phyloP scores from a whole-genome alignment of 306 rosid species.

The Lupinus albus region DNA sequence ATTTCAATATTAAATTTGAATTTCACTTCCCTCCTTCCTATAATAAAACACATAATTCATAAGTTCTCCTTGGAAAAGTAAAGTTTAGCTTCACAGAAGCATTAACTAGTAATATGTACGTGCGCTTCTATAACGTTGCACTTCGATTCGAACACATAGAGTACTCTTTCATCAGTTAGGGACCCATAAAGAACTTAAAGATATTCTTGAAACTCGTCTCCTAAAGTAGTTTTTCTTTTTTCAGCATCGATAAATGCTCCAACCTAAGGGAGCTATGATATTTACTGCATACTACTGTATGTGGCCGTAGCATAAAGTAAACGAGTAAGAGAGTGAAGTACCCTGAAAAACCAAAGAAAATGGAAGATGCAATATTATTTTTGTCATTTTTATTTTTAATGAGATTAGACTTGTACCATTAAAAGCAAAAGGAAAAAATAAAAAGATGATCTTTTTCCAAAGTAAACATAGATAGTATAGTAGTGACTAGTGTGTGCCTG shows the following conservation, averaged over 20 bases:
- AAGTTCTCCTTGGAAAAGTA: too few species aligned
- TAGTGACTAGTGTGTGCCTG: background rate
- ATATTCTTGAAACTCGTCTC: conserved; percentile 42
- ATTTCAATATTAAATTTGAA: conserved; percentile 38
- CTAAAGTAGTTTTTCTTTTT: conserved; percentile 58
- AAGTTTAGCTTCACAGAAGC: background rate
- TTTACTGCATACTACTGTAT: background rate
- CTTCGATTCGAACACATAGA: conserved; percentile 36
- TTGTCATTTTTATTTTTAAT: too few species aligned
- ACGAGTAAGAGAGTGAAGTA: too few species aligned
- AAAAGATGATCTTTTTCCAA: too few species aligned
- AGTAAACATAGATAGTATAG: too few species aligned
- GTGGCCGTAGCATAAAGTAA: conserved; percentile 1
- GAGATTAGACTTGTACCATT: too few species aligned
- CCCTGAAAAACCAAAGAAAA: too few species aligned
- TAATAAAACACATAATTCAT: background rate
- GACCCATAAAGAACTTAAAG: conserved; percentile 50
- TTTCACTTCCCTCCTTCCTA: conserved; percentile 46
- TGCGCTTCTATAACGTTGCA: conserved; percentile 1
- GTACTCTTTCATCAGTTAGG: conserved; percentile 33
- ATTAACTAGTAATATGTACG: background rate
- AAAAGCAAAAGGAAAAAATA: too few species aligned
- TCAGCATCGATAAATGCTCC: conserved; percentile 38
- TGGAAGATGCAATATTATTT: too few species aligned
- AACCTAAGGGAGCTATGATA: background rate